These are phyloP conservation scores for Albatrellus ellisii DNA, from an alignment of 768 basidiomycete genomes.

Conservation along the genomic window DNA sequence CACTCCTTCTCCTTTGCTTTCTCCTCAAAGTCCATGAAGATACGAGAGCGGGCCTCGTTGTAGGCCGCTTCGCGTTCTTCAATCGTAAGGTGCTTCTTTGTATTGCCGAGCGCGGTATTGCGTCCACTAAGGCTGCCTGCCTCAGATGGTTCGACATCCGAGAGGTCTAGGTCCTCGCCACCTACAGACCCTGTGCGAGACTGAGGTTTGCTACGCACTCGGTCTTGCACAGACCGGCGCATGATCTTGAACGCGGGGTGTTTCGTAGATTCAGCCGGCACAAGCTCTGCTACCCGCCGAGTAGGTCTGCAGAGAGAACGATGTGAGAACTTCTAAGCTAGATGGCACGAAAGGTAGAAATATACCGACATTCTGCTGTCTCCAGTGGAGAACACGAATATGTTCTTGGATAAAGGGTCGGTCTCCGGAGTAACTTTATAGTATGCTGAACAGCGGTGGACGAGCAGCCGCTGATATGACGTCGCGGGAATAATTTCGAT, in stretches of 20 bases:
- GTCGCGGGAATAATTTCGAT: constrained; percentile 58
- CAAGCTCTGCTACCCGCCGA: constrained; percentile 61
- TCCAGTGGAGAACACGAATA: constrained; percentile 37
- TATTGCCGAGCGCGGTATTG: constrained; percentile 39
- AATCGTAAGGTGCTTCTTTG: constrained; percentile 65
- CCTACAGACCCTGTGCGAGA: constrained; percentile 65
- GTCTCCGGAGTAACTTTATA: constrained; percentile 64
- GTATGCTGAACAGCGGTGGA: constrained; percentile 76
- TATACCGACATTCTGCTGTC: constrained; percentile 67
- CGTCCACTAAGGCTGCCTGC: constrained; percentile 64
- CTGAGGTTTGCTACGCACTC: constrained; percentile 39
- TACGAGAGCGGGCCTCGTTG: constrained; percentile 72
- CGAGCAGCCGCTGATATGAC: constrained; percentile 74
- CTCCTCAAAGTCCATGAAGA: constrained; percentile 76
- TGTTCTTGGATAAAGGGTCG: constrained; percentile 49
- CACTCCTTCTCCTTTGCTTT: constrained; percentile 43
- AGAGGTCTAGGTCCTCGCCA: constrained; percentile 65
- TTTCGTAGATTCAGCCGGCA: constrained; percentile 54
- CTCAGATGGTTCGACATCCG: constrained; percentile 72
- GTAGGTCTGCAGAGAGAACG: constrained; percentile 36
- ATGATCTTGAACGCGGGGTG: constrained; percentile 86
- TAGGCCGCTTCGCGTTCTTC: constrained; percentile 86
- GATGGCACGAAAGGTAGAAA: constrained; percentile 1
- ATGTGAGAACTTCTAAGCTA: constrained; percentile 11
- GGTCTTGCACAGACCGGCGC: constrained; percentile 49